Evolutionary conservation across 2,329 filamentous ascomycete genomes (phyloP).

Genomic region (Apiospora arundinis): DNA sequence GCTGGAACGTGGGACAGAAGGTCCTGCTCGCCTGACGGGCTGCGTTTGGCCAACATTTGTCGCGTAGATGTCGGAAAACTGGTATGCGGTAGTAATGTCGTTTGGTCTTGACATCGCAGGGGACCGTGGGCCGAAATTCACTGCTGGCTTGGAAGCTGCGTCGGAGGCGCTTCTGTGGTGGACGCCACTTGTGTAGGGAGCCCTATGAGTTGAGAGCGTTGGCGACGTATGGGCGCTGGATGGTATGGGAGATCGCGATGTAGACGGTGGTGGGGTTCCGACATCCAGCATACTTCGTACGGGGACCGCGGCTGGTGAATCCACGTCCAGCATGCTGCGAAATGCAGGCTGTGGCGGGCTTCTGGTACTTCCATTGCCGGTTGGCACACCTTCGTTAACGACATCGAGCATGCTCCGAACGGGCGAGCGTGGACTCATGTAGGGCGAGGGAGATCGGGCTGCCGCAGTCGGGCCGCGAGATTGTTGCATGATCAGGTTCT

Average conservation of each 20-base stretch:
- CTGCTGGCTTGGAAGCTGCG: conserved; percentile 51
- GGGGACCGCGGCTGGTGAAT: conserved; percentile 48
- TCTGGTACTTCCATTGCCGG: conserved; percentile 34
- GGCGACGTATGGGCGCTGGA: conserved; percentile 56
- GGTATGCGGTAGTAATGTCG: conserved; percentile 60
- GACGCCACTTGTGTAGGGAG: conserved; percentile 37
- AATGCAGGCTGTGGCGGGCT: conserved; percentile 58
- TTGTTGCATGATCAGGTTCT: conserved; percentile 39
- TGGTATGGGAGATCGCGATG: conserved; percentile 33
- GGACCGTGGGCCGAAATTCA: conserved; percentile 53
- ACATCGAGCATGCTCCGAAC: conserved; percentile 73
- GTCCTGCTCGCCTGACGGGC: conserved; percentile 47
- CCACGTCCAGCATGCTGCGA: conserved; percentile 70
- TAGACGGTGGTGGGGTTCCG: conserved; percentile 41
- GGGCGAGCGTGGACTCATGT: conserved; percentile 66
- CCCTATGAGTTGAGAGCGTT: conserved; percentile 46
- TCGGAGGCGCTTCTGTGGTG: conserved; percentile 64
- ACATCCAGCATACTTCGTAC: conserved; percentile 61
- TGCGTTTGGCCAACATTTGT: conserved; percentile 55
- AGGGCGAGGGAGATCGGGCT: conserved; percentile 59
- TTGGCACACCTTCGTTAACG: conserved; percentile 47
- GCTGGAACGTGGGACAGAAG: conserved; percentile 39
- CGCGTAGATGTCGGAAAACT: conserved; percentile 65
- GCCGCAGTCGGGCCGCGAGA: conserved; percentile 32
- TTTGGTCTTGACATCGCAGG: conserved; percentile 31